Evolutionary conservation across 345 rosid genomes (phyloP), one percentile per base, ranked within the genome.

Genomic region (Litchi chinensis): DNA sequence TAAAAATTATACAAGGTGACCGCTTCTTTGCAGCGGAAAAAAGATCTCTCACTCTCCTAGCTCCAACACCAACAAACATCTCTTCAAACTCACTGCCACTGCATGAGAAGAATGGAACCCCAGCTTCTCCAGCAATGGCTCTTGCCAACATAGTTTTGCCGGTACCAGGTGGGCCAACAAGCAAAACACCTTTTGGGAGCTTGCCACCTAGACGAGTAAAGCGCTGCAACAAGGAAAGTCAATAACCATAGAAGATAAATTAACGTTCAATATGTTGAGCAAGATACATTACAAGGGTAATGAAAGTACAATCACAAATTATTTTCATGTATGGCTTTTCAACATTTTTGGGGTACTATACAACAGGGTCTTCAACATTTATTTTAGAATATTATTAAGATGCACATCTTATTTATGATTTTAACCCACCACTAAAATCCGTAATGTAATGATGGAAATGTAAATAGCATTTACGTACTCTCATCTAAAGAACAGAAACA

Each of bases 31-130:
- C 99, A 81, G 99, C 99, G n/a, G 97, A 82, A 82, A 96, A 96
- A 68, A 96, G 98, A 86, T 96, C 98, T 83, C 99, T 92, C 46
- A 96, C 98, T 80, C 98, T 88, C 77, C 97, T 86, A 54, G 99
- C 99, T 87, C 99, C 99, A 82, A 93, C 99, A 21, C 98, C 99
- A 79, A 96, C 99, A 87, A 93, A 96, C 98, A 96, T 93, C 88
- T 96, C 99, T 82, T 96, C 99, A 72, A 96, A 96, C 82, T 96
- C 99, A 73, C 99, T 96, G 71, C 99, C 99, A 79, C 99, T 96
- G 92, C 98, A 93, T 22, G 98, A 96, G 87, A 93, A 96, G 88
- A 96, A 96, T 66, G 99, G 99, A 75, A 94, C 98, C 68, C 98
- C 95, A 43, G 98, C 98, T 90, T 96, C 98, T 60, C 99, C 99